Conservation (phyloP, 176 grass and related monocot genomes). For the Guadua angustifolia region DNA sequence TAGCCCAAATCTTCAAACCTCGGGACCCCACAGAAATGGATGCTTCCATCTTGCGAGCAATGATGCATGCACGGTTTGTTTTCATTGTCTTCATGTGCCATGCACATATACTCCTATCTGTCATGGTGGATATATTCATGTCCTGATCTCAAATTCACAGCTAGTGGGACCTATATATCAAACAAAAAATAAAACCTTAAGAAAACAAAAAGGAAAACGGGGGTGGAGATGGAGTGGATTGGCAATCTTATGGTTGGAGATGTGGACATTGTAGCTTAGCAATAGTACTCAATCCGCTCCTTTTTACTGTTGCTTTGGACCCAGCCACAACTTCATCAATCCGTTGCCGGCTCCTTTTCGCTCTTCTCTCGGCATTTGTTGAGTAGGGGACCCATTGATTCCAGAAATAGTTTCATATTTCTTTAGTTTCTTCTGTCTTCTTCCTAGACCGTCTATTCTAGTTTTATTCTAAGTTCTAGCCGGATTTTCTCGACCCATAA, state of each 20-base stretch:
- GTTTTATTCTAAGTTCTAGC: no score
- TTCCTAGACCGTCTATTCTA: no score
- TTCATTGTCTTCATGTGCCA: background rate
- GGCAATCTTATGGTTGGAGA: background rate
- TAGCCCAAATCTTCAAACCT: slow-evolving; percentile 4
- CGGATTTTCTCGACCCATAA: no score
- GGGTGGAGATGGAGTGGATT: background rate
- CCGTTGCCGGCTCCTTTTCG: no score
- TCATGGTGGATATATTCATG: background rate
- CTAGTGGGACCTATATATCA: background rate
- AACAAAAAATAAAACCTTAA: background rate
- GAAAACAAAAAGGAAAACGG: background rate
- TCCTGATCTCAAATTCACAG: background rate
- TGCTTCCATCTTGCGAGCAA: background rate
- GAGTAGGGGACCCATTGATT: no score
- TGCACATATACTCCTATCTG: background rate
- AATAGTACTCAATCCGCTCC: background rate
- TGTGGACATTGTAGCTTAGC: background rate
- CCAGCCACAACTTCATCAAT: no score
- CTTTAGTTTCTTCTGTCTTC: no score
- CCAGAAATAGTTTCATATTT: no score
- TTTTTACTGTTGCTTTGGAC: no score
- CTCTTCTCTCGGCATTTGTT: no score
- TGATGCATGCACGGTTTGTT: slow-evolving; percentile 11
- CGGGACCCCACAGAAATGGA: slow-evolving; percentile 4